Evolutionary conservation across 2,329 filamentous ascomycete species (phyloP), one percentile per base, ranked within the genome.

Genomic region (Arthrocladium fulminans): DNA sequence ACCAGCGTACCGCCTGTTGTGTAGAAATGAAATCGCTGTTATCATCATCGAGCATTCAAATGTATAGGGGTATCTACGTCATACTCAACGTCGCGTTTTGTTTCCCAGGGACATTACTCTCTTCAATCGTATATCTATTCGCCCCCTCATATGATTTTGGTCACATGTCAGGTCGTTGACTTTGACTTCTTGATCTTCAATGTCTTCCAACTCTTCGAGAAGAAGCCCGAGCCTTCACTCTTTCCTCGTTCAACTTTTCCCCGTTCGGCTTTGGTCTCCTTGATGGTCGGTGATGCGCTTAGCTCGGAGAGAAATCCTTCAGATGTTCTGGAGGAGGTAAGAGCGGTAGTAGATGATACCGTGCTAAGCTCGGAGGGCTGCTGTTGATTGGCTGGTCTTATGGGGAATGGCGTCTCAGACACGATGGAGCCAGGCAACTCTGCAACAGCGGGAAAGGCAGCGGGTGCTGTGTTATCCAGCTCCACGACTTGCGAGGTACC

Each of bases 211-310:
- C 20, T 37, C 25, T 43, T 48, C 6, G 54, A 54, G 34, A 54
- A 51, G 13, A 51, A n/a, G 30, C 40, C 49, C n/a, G 54, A 52
- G 19, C 51, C 48, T 7, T 51, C 50, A 25, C 40, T 54, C 34
- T 43, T 54, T 9, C n/a, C 43, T 42, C 48, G 51, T 19, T 54
- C 47, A 13, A 50, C 20, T 10, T 43, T 54, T 9, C n/a, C 43
- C 45, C 48, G 51, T 19, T 54, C 47, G 9, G 48, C 20, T 10
- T 30, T 25, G 13, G 17, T 29, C 10, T 51, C n/a, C 12, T 23
- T 32, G 48, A 50, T 40, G 30, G 32, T 45, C 10, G 42, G 29
- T 20, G 42, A 20, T 7, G 42, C 27, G 19, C 42, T 45, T n/a
- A 35, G 42, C 20, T 45, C 42, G 5, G 42, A 13, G 3, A 35